A percentile compares a stretch with the other conserved stretches of the same genome.
These are phyloP conservation scores for Melampsora americana DNA, from an alignment of 1,284 basidiomycete species.

Conservation along the genomic window DNA sequence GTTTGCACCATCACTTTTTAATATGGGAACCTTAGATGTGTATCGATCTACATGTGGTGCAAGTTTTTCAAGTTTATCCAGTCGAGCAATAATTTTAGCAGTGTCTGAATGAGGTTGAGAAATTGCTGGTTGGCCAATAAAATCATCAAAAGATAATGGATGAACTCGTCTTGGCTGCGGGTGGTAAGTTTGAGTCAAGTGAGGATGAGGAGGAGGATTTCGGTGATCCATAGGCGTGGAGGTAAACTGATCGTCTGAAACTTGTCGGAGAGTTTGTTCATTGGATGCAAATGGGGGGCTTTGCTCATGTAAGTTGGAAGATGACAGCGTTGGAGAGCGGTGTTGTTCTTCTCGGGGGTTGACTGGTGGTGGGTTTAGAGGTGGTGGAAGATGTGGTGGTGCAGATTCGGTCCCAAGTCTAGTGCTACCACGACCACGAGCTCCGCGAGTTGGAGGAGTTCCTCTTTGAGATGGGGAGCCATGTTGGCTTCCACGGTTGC, in stretches of 20 bases:
- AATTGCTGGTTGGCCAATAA: not conserved
- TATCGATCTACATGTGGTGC: not conserved
- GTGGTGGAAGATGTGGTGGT: too few species aligned
- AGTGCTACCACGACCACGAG: too few species aligned
- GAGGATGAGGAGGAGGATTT: not conserved
- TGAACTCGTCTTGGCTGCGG: not conserved
- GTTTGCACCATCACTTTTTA: not conserved
- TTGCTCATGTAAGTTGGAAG: not conserved
- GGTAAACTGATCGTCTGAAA: too few species aligned
- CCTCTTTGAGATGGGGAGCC: too few species aligned
- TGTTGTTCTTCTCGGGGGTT: too few species aligned
- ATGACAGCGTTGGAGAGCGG: not conserved
- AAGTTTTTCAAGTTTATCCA: not conserved
- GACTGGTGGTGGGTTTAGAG: too few species aligned
- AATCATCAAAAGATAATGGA: not conserved
- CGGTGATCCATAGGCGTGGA: not conserved
- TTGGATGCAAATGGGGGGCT: not conserved
- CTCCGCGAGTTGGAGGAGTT: too few species aligned
- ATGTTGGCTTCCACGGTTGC: too few species aligned
- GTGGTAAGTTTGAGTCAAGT: not conserved
- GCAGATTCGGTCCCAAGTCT: too few species aligned
- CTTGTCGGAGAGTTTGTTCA: too few species aligned
- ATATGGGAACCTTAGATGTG: not conserved
- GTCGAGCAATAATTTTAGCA: not conserved
- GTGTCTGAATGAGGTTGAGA: not conserved